Percentiles rank a stretch among this genome's conserved stretches.
Evolutionary conservation across 2,329 filamentous ascomycete species (phyloP).

Genomic region (Sclerotinia trifoliorum): DNA sequence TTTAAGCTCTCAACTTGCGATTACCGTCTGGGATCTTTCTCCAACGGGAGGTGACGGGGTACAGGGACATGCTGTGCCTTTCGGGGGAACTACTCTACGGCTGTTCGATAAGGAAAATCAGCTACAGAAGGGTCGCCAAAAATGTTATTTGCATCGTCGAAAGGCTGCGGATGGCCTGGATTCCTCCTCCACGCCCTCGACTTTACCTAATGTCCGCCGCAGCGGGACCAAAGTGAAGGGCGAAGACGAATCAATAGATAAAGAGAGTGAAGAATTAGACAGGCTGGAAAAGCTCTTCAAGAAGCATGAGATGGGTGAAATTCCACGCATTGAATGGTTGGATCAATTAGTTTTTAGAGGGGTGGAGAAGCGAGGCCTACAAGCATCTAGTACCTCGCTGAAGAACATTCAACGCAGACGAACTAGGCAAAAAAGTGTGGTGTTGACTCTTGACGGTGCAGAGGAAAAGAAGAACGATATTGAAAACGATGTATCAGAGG

Average conservation of each 20-base stretch:
- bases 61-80: conserved; percentile 78
- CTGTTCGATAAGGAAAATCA: conserved; percentile 94
- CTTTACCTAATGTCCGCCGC: conserved; percentile 55
- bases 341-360: conserved; percentile 91
- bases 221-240: conserved; percentile 50
- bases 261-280: conserved; percentile 80
- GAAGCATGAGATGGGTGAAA: conserved; percentile 97
- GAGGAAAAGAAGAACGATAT: conserved; percentile 39
- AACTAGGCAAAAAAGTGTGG: conserved; percentile 37
- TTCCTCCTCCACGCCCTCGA: conserved; percentile 73
- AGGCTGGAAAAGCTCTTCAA: conserved; percentile 88
- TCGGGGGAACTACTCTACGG: conserved; percentile 87
- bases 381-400: conserved; percentile 62
- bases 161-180: conserved; percentile 83
- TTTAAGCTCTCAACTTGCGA: conserved; percentile 77
- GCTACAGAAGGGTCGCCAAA: conserved; percentile 85
- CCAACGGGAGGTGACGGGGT: conserved; percentile 70
- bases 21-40: conserved; percentile 93
- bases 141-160: conserved; percentile 81
- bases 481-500: conserved; percentile 43
- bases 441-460: conserved; percentile 39
- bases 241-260: conserved; percentile 54
- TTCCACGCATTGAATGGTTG: conserved; percentile 89
- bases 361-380: conserved; percentile 72
- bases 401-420: conserved; percentile 55